Base-by-base conservation (phyloP, 139 green algal species). In the Tetradesmus lagerheimii region DNA sequence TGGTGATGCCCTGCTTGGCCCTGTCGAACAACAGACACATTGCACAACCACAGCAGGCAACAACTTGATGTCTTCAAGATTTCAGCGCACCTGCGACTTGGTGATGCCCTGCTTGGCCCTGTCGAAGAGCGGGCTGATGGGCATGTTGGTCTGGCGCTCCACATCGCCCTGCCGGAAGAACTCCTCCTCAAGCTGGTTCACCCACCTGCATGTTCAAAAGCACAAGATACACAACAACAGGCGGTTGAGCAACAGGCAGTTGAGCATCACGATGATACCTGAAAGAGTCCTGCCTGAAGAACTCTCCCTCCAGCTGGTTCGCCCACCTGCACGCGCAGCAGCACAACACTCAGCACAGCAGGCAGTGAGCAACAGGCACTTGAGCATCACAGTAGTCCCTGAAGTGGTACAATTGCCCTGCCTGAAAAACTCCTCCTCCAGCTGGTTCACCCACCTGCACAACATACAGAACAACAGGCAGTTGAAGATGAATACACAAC, bases 371-470 rank as follows among this genome's bases (percentile, higher is more conserved):
- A n/a, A n/a, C n/a, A n/a, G n/a, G n/a, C n/a, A n/a, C n/a, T n/a
- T n/a, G n/a, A n/a, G n/a, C n/a, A n/a, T n/a, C n/a, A n/a, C n/a
- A n/a, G n/a, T n/a, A n/a, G n/a, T n/a, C n/a, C n/a, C n/a, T n/a
- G n/a, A n/a, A n/a, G n/a, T n/a, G n/a, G n/a, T n/a, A n/a, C n/a
- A n/a, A 90, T 96, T 93, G 29, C 94, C 94, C 83, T 96, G 93
- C 43, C 53, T 29, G 93, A 97, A 96, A n/a, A n/a, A n/a, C n/a
- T n/a, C n/a, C 92, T 96, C 93, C 81, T 95, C 92, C 67, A 96
- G 90, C 47, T 71, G 90, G 27, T 89, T 45, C 47, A 95, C 95
- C 94, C 95, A 97, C 43, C 86, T 90, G 83, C n/a, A n/a, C n/a
- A n/a, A n/a, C n/a, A n/a, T n/a, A n/a, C n/a, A n/a, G n/a, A n/a